Conservation (phyloP, 371 early-diverging fungal genomes). For the Rhizopus arrhizus region DNA sequence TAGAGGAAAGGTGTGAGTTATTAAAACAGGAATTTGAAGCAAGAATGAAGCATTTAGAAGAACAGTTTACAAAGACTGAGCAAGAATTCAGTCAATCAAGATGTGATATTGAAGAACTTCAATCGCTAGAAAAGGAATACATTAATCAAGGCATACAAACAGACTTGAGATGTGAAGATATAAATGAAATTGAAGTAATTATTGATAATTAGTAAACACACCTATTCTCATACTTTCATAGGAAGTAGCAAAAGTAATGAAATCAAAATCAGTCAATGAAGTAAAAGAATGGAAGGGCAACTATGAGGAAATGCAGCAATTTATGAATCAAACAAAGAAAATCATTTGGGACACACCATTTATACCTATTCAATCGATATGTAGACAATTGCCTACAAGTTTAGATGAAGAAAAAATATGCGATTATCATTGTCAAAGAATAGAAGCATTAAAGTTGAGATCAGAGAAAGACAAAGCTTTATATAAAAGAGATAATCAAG, state of each 20-base stretch:
- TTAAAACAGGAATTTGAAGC: constrained; percentile 16
- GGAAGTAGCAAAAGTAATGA: not conserved
- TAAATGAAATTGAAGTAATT: constrained; percentile 2
- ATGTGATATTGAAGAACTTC: constrained; percentile 18
- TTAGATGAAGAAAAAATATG: constrained; percentile 14
- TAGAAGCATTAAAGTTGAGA: constrained; percentile 1
- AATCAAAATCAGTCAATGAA: not conserved
- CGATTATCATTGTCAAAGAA: constrained; percentile 18
- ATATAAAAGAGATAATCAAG: constrained; percentile 7
- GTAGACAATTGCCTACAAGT: constrained; percentile 19
- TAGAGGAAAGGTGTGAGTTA: constrained; percentile 13
- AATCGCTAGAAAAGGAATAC: constrained; percentile 18
- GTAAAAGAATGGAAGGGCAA: constrained; percentile 2
- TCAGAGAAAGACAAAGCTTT: constrained; percentile 2
- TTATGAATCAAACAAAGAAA: constrained; percentile 10
- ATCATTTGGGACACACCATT: constrained; percentile 22
- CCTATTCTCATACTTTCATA: not conserved
- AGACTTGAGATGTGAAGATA: constrained; percentile 8
- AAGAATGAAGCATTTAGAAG: constrained; percentile 19
- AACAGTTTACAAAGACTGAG: constrained; percentile 18
- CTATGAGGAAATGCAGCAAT: constrained; percentile 1
- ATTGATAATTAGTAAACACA: not conserved
- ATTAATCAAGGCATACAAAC: constrained; percentile 20
- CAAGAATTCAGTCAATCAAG: constrained; percentile 12
- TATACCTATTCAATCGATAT: constrained; percentile 11